Conservation (phyloP, 495 filamentous ascomycete species). For the Apiosordaria backusii region DNA sequence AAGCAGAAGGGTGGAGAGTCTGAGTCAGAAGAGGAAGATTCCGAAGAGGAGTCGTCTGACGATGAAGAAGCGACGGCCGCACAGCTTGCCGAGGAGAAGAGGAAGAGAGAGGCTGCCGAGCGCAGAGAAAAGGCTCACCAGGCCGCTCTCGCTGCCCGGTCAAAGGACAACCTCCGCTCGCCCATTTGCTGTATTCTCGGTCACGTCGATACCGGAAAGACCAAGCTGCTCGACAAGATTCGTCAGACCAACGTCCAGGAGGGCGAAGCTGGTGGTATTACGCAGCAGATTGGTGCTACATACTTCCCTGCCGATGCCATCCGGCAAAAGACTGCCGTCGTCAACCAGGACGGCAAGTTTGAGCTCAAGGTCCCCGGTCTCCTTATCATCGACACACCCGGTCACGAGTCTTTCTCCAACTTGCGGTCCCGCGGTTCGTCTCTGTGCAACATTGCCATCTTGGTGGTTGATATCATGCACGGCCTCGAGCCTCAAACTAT, state of each 20-base stretch:
- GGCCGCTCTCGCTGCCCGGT: constrained; percentile 85
- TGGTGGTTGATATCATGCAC: constrained; percentile 99
- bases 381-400: constrained; percentile 95
- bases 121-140: constrained; percentile 84
- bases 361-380: constrained; percentile 98
- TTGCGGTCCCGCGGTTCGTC: constrained; percentile 92
- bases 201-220: constrained; percentile 99
- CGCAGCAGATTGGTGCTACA: constrained; percentile 98
- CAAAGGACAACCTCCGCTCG: constrained; percentile 90
- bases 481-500: constrained; percentile 97
- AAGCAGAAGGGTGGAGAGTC: constrained; percentile 39
- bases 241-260: constrained; percentile 99
- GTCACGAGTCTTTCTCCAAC: constrained; percentile 99
- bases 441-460: constrained; percentile 97
- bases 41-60: constrained; percentile 55
- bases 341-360: constrained; percentile 86
- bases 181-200: constrained; percentile 99
- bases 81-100: constrained; percentile 62
- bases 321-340: constrained; percentile 82
- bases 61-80: constrained; percentile 69
- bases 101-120: constrained; percentile 88
- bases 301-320: constrained; percentile 98
- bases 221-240: constrained; percentile 97
- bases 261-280: constrained; percentile 99
- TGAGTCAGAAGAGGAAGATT: constrained; percentile 33